phyloP scores from a whole-genome alignment of 1,284 basidiomycete species.

The Pascua sp. region DNA sequence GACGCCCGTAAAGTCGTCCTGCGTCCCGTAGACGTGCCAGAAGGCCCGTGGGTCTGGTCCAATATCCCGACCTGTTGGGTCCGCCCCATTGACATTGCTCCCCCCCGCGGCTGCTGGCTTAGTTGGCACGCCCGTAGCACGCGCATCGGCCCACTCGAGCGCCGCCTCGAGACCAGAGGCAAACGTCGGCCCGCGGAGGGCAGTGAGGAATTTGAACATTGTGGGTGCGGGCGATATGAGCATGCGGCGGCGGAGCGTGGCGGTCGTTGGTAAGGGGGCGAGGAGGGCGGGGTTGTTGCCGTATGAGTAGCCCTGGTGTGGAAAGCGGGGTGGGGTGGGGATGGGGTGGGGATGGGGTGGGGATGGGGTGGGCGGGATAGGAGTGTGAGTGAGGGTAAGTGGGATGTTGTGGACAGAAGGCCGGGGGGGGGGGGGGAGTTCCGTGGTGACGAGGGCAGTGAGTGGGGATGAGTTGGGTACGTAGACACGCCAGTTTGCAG shows the following conservation, averaged over 20 bases:
- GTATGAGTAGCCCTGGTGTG: constrained; percentile 42
- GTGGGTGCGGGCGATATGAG: constrained; percentile 39
- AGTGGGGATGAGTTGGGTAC: no score
- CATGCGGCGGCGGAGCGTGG: constrained; percentile 20
- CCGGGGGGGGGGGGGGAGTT: no score
- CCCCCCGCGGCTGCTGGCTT: no score
- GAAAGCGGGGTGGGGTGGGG: no score
- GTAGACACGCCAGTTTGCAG: no score
- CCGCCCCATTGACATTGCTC: no score
- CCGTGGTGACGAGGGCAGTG: no score
- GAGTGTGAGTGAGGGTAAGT: no score
- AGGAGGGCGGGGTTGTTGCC: constrained; percentile 28
- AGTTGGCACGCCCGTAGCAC: not conserved
- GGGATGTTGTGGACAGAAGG: not conserved
- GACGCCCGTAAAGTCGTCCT: constrained; percentile 37
- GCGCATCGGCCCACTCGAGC: not conserved
- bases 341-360: no score
- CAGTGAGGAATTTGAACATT: constrained; percentile 28
- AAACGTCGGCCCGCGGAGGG: constrained; percentile 28
- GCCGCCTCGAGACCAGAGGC: constrained; percentile 10
- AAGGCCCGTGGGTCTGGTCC: constrained; percentile 1
- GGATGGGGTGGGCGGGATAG: no score
- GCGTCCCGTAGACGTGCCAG: constrained; percentile 30
- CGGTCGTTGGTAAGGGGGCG: constrained; percentile 16
- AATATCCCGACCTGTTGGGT: no score